Percentiles rank a stretch among this genome's conserved stretches.
Evolutionary conservation across 1,139 yeast genomes (phyloP).

Genomic region (Yamadazyma diospyri): DNA sequence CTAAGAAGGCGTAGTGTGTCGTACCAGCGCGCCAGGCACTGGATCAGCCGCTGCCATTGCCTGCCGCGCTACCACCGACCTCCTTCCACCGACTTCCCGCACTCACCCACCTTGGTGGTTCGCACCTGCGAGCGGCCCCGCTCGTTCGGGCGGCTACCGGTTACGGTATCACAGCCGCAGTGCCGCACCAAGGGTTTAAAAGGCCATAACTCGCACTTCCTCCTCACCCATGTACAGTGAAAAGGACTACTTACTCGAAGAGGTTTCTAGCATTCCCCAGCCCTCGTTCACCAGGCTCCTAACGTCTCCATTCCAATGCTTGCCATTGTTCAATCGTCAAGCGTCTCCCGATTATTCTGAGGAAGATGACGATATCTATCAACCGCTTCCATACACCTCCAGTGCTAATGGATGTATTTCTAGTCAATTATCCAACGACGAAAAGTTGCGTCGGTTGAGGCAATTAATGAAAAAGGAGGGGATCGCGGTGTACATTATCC

Average conservation of each 20-base stretch:
- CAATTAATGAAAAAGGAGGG: constrained; percentile 37
- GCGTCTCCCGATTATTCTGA: constrained; percentile 10
- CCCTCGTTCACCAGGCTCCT: constrained; percentile 23
- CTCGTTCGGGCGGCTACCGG: no score
- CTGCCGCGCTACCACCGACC: no score
- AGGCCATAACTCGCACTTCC: no score
- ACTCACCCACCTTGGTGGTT: no score
- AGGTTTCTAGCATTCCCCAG: constrained; percentile 20
- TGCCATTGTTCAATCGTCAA: constrained; percentile 16
- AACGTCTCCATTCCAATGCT: constrained; percentile 23
- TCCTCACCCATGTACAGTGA: constrained; percentile 10
- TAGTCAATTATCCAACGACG: constrained; percentile 12
- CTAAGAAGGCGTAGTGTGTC: no score
- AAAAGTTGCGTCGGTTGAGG: constrained; percentile 33
- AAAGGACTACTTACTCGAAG: constrained; percentile 10
- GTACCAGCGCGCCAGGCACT: no score
- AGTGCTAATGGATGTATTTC: constrained; percentile 6
- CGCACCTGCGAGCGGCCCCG: no score
- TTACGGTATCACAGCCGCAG: no score
- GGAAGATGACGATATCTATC: constrained; percentile 26
- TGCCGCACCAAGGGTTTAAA: no score
- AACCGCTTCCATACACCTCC: constrained; percentile 25
- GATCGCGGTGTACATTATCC: constrained; percentile 50
- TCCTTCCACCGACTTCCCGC: no score
- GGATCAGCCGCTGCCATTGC: no score